Evolutionary conservation across 306 rosid genomes (phyloP), one percentile per base, ranked within the genome.

Genomic region (Amphicarpaea edgeworthii): DNA sequence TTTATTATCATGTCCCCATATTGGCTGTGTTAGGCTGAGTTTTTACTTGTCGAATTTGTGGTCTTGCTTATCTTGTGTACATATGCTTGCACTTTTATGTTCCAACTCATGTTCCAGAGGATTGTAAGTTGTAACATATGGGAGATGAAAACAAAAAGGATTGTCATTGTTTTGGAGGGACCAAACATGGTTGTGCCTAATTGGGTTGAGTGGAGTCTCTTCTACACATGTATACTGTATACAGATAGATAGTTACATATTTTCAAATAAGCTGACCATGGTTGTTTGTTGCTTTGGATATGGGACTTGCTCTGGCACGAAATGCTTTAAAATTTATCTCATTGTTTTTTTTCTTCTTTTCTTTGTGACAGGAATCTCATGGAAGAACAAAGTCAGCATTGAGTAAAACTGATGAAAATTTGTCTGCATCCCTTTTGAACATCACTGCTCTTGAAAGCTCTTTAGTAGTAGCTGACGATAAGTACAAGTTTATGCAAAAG

Each of bases 401-500:
- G 87, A 80, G 73, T 68, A 88, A 86, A 89, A 82, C 92, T 45
- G 88, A 87, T 49, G 92, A 87, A 80, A 86, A 90, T 83, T 81
- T 92, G 83, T 86, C 96, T 16, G 79, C 90, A 72, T 92, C 97
- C 68, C 91, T 92, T 37, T 70, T 83, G 85, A 95, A 82, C 87
- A 89, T 95, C 69, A 84, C 96, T 54, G 80, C 77, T 64, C 96
- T 95, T 57, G 98, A 92, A 80, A 92, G 72, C 70, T 85, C 96
- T 42, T 79, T 90, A 24, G 82, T 73, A 28, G 87, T 82, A 77
- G 93, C 97, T 24, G 97, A 91, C 50, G 93, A 90, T 78, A 95
- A 95, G 88, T 95, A 88, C 77, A 84, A 62, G 26, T 95, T 85
- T 85, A 88, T 90, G 97, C 98, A 95, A 84, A 83, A 84, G 87